Evolutionary conservation across 2,329 filamentous ascomycete genomes (phyloP).

Genomic region (Exophiala bonariae): DNA sequence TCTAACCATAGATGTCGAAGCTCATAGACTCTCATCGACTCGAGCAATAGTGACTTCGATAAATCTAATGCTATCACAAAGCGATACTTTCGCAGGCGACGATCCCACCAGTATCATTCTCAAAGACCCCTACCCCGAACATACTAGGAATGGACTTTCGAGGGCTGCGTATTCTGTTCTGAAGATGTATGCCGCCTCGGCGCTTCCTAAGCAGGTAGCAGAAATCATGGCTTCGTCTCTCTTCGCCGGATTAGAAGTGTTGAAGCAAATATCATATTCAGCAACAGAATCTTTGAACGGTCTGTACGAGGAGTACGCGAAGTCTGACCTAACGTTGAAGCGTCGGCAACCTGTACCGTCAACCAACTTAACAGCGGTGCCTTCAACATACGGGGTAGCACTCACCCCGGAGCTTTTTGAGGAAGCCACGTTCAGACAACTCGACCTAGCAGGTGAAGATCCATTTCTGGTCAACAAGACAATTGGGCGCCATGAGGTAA

Average conservation of each 20-base stretch:
- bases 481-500: slow-evolving; percentile 9
- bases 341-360: background rate
- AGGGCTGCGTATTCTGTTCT: slow-evolving; percentile 8
- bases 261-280: slow-evolving; percentile 1
- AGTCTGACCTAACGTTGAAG: background rate
- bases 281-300: background rate
- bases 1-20: background rate
- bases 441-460: slow-evolving; percentile 9
- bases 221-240: background rate
- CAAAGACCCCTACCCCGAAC: slow-evolving; percentile 12
- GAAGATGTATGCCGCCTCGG: background rate
- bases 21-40: slow-evolving; percentile 2
- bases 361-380: background rate
- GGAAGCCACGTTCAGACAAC: slow-evolving; percentile 8
- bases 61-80: slow-evolving; percentile 7
- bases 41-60: slow-evolving; percentile 7
- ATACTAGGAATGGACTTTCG: slow-evolving; percentile 5
- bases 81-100: background rate
- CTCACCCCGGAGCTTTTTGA: slow-evolving; percentile 10
- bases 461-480: slow-evolving; percentile 8
- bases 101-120: slow-evolving; percentile 1
- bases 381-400: background rate
- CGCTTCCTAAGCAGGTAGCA: background rate
- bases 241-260: background rate
- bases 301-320: background rate